These are phyloP conservation scores for Neospermospora avenae DNA, from an alignment of 2,329 filamentous ascomycete species.

Conservation along the genomic window DNA sequence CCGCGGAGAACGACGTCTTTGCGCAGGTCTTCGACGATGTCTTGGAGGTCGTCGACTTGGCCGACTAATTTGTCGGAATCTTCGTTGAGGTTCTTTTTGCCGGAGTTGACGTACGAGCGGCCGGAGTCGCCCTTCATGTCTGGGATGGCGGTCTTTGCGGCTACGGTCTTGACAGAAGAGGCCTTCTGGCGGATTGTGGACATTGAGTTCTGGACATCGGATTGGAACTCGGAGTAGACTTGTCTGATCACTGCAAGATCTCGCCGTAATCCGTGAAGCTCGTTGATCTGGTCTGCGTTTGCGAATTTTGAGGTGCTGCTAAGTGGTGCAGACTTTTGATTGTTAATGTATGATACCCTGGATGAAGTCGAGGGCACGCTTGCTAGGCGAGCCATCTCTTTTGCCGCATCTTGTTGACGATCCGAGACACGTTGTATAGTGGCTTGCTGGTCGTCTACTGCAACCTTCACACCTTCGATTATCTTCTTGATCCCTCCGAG, in stretches of 20 bases:
- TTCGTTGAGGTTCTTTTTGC: slow-evolving; percentile 80
- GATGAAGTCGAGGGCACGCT: slow-evolving; percentile 25
- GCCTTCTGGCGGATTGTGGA: slow-evolving; percentile 78
- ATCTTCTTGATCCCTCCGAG: slow-evolving; percentile 75
- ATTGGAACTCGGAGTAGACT: slow-evolving; percentile 87
- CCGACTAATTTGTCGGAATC: slow-evolving; percentile 90
- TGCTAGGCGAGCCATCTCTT: slow-evolving; percentile 66
- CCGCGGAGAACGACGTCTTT: slow-evolving; percentile 95
- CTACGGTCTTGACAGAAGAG: slow-evolving; percentile 71
- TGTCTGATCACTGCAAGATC: slow-evolving; percentile 91
- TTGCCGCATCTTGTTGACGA: slow-evolving; percentile 82
- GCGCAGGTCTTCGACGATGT: slow-evolving; percentile 90
- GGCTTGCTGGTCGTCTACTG: slow-evolving; percentile 77
- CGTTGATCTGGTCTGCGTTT: slow-evolving; percentile 61
- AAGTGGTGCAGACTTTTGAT: slow-evolving; percentile 23
- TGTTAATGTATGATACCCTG: slow-evolving; percentile 31
- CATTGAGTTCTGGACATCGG: slow-evolving; percentile 88
- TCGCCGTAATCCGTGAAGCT: slow-evolving; percentile 77
- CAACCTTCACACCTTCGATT: slow-evolving; percentile 81
- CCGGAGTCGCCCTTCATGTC: slow-evolving; percentile 74
- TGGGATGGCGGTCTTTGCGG: slow-evolving; percentile 67
- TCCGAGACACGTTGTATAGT: slow-evolving; percentile 86
- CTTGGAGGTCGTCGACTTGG: slow-evolving; percentile 95
- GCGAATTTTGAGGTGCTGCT: slow-evolving; percentile 31
- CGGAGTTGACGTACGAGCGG: slow-evolving; percentile 77